Percentiles rank a stretch among this genome's conserved stretches.
phyloP scores from a whole-genome alignment of 2,329 filamentous ascomycete genomes.

The Drechslerella coelobrocha region DNA sequence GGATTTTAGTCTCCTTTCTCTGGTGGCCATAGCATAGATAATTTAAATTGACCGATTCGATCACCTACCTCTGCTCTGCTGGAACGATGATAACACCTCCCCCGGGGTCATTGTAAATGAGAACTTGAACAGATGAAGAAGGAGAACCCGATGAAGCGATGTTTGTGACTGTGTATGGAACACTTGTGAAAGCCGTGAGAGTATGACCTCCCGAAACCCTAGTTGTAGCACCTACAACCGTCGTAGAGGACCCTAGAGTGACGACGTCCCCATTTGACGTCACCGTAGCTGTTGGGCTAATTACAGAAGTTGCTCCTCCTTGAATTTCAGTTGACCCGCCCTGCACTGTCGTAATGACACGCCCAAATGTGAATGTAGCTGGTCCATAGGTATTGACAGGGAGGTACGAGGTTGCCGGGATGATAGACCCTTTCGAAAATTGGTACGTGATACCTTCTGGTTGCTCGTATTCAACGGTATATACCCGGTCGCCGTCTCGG shows the following conservation, averaged over 20 bases:
- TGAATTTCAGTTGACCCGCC: constrained; percentile 24
- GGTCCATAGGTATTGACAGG: constrained; percentile 22
- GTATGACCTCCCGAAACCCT: constrained; percentile 30
- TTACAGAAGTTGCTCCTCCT: constrained; percentile 28
- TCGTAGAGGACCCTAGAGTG: constrained; percentile 22
- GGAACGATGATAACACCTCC: constrained; percentile 46
- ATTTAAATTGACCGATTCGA: neutral
- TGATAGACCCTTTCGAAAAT: constrained; percentile 39
- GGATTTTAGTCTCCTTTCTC: neutral
- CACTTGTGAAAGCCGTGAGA: constrained; percentile 30
- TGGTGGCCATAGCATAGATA: neutral
- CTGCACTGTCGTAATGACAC: constrained; percentile 30
- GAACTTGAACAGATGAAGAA: constrained; percentile 28
- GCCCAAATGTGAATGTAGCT: constrained; percentile 38
- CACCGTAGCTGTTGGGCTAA: constrained; percentile 36
- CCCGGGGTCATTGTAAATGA: constrained; percentile 44
- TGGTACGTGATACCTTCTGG: constrained; percentile 41
- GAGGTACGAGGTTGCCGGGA: constrained; percentile 37
- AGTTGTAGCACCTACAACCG: constrained; percentile 19
- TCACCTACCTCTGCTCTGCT: constrained; percentile 40
- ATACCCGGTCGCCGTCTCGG: constrained; percentile 16
- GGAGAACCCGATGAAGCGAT: constrained; percentile 10
- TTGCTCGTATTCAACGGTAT: constrained; percentile 39
- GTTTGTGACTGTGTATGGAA: constrained; percentile 41
- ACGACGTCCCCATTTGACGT: constrained; percentile 21